Evolutionary conservation across 164 flowering plant genomes (phyloP).

Genomic region (Umbilicus rupestris): DNA sequence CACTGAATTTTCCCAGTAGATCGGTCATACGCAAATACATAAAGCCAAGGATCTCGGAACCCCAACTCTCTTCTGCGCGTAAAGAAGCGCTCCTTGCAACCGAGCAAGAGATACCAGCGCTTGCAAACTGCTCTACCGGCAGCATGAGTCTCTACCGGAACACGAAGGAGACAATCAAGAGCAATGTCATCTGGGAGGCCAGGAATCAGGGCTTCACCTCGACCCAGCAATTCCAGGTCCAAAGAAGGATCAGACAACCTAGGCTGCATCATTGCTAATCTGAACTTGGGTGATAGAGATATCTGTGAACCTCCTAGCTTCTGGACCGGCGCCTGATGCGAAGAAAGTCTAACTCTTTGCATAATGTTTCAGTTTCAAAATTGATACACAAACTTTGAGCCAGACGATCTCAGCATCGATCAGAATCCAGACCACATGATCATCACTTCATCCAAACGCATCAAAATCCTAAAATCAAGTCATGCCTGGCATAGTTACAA

Average conservation of each 20-base stretch:
- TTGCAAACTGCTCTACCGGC: conserved; percentile 55
- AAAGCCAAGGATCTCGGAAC: conserved; percentile 59
- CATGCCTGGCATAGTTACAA: background rate
- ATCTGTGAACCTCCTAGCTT: conserved; percentile 84
- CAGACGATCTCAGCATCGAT: background rate
- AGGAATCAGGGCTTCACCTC: conserved; percentile 51
- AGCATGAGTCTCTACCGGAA: conserved; percentile 58
- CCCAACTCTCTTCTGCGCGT: conserved; percentile 49
- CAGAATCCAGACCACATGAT: no score
- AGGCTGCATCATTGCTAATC: conserved; percentile 39
- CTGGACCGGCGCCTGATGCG: conserved; percentile 62
- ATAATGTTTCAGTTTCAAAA: conserved; percentile 19
- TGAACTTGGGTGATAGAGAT: conserved; percentile 71
- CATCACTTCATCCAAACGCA: background rate
- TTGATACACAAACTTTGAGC: background rate
- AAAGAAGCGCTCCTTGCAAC: conserved; percentile 61
- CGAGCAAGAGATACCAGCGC: conserved; percentile 61
- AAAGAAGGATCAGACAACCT: conserved; percentile 22
- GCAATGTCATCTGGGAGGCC: conserved; percentile 92
- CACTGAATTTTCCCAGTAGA: conserved; percentile 46
- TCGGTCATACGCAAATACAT: conserved; percentile 42
- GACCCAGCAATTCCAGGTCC: conserved; percentile 30
- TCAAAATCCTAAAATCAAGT: background rate
- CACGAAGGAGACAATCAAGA: conserved; percentile 65
- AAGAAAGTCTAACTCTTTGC: conserved; percentile 79